Evolutionary conservation across 768 basidiomycete genomes (phyloP).

Genomic region (Terana coerulea): DNA sequence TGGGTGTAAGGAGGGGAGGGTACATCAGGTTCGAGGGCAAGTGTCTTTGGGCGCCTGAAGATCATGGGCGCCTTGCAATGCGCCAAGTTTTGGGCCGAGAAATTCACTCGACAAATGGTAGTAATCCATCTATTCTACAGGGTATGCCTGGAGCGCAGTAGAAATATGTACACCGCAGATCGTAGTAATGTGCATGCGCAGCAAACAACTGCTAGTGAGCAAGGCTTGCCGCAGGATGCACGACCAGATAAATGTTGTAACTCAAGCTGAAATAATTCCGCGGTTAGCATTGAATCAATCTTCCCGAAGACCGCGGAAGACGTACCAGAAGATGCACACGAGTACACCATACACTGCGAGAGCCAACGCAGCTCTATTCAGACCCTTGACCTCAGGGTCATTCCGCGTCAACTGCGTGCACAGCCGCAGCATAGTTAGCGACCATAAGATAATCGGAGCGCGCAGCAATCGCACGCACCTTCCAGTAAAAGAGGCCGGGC

Average conservation of each 20-base stretch:
- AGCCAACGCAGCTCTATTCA: constrained; percentile 59
- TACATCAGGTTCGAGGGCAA: constrained; percentile 32
- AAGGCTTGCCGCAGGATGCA: constrained; percentile 29
- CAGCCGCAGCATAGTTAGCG: constrained; percentile 6
- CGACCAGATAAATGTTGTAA: constrained; percentile 72
- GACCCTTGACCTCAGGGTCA: constrained; percentile 49
- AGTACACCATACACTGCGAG: constrained; percentile 71
- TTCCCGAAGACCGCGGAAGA: background rate
- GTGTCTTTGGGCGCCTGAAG: constrained; percentile 12
- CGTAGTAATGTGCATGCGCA: background rate
- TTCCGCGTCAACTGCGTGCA: constrained; percentile 34
- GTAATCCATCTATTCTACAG: constrained; percentile 1
- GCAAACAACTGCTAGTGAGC: constrained; percentile 1
- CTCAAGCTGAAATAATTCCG: constrained; percentile 47
- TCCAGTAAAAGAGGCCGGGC: constrained; percentile 91
- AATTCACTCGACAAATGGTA: too few relatives aligned
- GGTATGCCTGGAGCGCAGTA: background rate
- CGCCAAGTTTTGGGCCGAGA: constrained; percentile 4
- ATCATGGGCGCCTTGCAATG: constrained; percentile 9
- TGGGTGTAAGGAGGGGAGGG: constrained; percentile 18
- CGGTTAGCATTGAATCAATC: constrained; percentile 11
- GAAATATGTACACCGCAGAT: background rate
- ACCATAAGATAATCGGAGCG: background rate
- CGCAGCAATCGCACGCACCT: constrained; percentile 43
- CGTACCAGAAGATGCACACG: constrained; percentile 89